phyloP scores from a whole-genome alignment of 78 protist genomes.

The Dictyostelium firmibasis region DNA sequence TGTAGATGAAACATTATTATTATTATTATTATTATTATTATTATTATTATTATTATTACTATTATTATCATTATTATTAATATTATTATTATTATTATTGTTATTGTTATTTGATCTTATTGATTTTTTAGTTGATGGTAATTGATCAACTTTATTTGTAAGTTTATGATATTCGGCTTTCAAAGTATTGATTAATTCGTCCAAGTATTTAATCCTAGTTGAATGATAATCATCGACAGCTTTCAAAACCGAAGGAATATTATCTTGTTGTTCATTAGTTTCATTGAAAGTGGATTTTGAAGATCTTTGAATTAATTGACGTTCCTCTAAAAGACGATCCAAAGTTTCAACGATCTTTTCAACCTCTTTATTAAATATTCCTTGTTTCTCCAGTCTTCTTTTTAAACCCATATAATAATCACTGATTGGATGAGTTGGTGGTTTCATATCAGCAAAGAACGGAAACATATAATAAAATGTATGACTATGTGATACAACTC shows the following conservation, averaged over 20 bases:
- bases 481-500: conserved; percentile 57
- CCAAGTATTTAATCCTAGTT: conserved; percentile 36
- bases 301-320: background rate
- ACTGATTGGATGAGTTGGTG: conserved; percentile 64
- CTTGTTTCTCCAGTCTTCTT: conserved; percentile 42
- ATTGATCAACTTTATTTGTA: conserved; percentile 36
- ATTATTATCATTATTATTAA: background rate
- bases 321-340: conserved; percentile 50
- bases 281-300: background rate
- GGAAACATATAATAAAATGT: conserved; percentile 38
- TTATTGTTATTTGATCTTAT: background rate
- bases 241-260: conserved; percentile 17
- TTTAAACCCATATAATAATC: conserved; percentile 39
- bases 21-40: too few species aligned
- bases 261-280: background rate
- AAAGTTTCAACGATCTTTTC: conserved; percentile 65
- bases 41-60: background rate
- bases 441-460: conserved; percentile 33
- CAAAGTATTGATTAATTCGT: conserved; percentile 32
- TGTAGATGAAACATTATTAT: background rate
- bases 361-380: conserved; percentile 40
- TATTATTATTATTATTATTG: background rate
- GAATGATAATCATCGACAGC: conserved; percentile 38
- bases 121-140: conserved; percentile 38
- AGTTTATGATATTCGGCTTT: conserved; percentile 59